Base-by-base conservation (phyloP, 352 stramenopile genomes). In the Globisporangium orthogonon region DNA sequence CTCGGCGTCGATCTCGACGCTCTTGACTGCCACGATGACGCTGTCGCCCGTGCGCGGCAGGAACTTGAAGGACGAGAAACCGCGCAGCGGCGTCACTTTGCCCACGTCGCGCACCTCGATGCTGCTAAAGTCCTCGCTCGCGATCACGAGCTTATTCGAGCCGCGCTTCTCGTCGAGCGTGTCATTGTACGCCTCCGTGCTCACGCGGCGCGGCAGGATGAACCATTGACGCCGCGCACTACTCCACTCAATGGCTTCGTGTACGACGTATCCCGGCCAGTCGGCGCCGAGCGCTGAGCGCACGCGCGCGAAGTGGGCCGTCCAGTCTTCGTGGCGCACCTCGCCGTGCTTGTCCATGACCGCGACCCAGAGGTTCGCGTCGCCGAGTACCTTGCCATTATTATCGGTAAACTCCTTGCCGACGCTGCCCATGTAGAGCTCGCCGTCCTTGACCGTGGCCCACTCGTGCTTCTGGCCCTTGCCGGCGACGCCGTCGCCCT, bases 401-500 rank as follows among this genome's bases (percentile, higher is more conserved):
- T 84, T 83, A 61, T 94, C 82, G 0, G 90, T 98, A 65, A 92
- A 98, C 69, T 97, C 92, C 72, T 98, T 98, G 58, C 94, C 94
- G 15, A 97, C 91, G 56, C 83, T 98, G 46, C 97, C 97, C 71
- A 99, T 95, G 60, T 95, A 97, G n/a, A 99, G 76, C 69, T 98
- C 89, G 39, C 83, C 94, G 73, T 99, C 93, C 73, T 99, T 99
- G 57, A 99, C 94, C 0, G 97, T 99, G 4, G 95, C 91, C 97
- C 97, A 99, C 77, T 99, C 97, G 74, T 95, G 97, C 70, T 99
- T 99, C 85, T 99, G 97, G 15, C 97, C 97, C 77, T 99, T 99
- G 53, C 96, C 87, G 13, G 91, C 93, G 31, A 97, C 69, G 7
- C 97, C 97, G 56, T 98, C 86, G 58, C 97, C 96, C 75, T 99